Percentiles rank a stretch among this genome's conserved stretches.
These are phyloP conservation scores for Tuber indicum DNA, from an alignment of 495 filamentous ascomycete genomes.

Conservation along the genomic window DNA sequence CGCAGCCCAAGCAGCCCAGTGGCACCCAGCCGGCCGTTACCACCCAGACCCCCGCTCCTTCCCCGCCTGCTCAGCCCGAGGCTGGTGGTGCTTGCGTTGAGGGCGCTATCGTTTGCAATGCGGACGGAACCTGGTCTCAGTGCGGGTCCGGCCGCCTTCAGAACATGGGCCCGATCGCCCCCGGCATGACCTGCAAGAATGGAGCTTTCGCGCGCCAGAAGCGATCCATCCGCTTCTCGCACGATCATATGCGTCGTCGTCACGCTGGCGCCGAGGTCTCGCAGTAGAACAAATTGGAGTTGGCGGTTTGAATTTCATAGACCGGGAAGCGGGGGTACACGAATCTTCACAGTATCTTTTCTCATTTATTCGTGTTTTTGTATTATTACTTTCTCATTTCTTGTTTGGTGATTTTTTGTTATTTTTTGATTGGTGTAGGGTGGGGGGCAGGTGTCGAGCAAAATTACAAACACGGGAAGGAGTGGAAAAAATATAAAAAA, in stretches of 20 bases:
- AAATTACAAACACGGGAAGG: background rate
- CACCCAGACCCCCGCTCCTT: background rate
- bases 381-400: background rate
- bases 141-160: constrained; percentile 11
- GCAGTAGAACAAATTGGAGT: background rate
- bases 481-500: background rate
- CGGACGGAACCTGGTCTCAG: constrained; percentile 21
- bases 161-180: constrained; percentile 8
- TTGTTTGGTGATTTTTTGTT: background rate
- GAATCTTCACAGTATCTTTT: background rate
- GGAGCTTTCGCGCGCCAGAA: constrained; percentile 11
- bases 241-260: constrained; percentile 36
- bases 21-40: background rate
- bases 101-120: constrained; percentile 16
- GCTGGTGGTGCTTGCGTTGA: constrained; percentile 11
- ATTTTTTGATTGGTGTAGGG: background rate
- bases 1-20: background rate
- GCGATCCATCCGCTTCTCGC: constrained; percentile 25
- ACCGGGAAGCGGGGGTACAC: background rate
- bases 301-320: background rate
- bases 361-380: background rate
- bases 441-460: background rate
- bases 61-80: background rate
- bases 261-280: background rate
- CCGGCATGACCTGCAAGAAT: constrained; percentile 17